Base-by-base conservation (phyloP, 495 filamentous ascomycete genomes). In the Aspergillus mulundensis region DNA sequence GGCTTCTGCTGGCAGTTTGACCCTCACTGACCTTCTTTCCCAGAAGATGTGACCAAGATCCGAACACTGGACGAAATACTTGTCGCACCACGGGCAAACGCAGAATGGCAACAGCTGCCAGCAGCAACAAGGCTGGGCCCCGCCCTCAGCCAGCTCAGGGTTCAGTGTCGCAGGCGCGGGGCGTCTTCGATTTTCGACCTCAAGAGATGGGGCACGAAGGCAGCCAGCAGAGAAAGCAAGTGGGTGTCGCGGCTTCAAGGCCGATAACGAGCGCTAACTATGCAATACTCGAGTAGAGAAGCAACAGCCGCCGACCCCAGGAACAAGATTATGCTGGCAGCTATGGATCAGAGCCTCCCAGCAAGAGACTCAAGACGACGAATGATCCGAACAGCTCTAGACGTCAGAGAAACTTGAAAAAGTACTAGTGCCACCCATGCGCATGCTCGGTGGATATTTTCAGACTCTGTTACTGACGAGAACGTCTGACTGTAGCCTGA, bases 401-500 rank as follows among this genome's bases (percentile, higher is more conserved):
- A n/a, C 42, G 53, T 38, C 40, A 38, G 30, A 46, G 53, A 40
- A 55, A 41, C 23, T 28, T 48, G 15, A 55, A 55, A 14, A 55
- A 55, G 53, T 55, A 55, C 30, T 18, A 30, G 14, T 25, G 38
- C 18, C 15, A n/a, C 51, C 40, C 36, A 40, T 7, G n/a, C 39
- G n/a, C n/a, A n/a, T n/a, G n/a, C 12, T 36, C 16, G 19, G 4
- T 21, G 1, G 3, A 21, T 36, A 43, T 45, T 1, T 36, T 15
- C 6, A 36, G 11, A n/a, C 19, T 18, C 18, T 5, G 7, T 21
- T 30, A 30, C 28, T 44, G 23, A 45, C 25, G 14, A 12, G 20
- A 40, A 8, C 20, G 18, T 19, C 30, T 30, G 1, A 16, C 7
- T 28, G n/a, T 40, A 55, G 53, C 36, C 53, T 55, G 19, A 40